Evolutionary conservation across 129 eudicot genomes (phyloP).

Genomic region (Ambrosia artemisiifolia): DNA sequence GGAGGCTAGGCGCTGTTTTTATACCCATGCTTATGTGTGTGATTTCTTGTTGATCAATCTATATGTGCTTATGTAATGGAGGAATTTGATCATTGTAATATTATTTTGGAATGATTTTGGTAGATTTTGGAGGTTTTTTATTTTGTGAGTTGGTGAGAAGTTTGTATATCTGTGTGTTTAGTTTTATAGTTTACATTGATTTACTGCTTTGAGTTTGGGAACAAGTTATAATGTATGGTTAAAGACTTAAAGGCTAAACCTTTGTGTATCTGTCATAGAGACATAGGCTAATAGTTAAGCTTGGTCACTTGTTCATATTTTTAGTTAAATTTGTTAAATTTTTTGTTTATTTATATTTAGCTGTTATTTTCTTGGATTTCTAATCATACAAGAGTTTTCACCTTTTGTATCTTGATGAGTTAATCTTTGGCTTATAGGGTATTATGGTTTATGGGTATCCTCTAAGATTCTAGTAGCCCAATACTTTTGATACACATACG

Average conservation of each 20-base stretch:
- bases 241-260: not conserved
- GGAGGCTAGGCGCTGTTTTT: too few species aligned
- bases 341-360: conserved; percentile 1
- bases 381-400: not conserved
- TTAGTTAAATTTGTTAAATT: not conserved
- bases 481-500: conserved; percentile 1
- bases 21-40: not conserved
- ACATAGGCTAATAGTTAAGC: not conserved
- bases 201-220: conserved; percentile 14
- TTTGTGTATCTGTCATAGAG: not conserved
- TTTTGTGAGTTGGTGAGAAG: conserved; percentile 6
- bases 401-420: not conserved
- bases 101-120: not conserved
- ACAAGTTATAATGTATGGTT: conserved; percentile 1
- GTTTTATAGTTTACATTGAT: conserved; percentile 1
- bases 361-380: conserved; percentile 7
- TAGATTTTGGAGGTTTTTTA: not conserved
- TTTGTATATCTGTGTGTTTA: not conserved
- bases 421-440: conserved; percentile 6
- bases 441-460: conserved; percentile 8
- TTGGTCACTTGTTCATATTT: not conserved
- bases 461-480: not conserved
- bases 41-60: not conserved
- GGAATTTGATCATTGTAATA: not conserved
- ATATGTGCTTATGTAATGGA: not conserved